phyloP scores from a whole-genome alignment of 2,329 filamentous ascomycete species.

The Diaporthe nobilis region DNA sequence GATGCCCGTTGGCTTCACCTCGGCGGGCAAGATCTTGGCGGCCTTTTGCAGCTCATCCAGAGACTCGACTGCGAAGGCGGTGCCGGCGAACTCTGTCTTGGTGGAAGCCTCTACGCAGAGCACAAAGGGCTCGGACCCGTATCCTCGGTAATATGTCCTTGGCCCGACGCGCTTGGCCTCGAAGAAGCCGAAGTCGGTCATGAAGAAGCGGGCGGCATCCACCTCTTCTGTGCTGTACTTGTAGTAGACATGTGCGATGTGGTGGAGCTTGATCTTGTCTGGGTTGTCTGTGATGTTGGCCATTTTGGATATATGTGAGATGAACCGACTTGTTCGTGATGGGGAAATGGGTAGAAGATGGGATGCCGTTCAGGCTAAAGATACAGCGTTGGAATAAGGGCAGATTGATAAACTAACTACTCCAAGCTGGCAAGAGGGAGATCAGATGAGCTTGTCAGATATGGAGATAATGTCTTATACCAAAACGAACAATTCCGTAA shows the following conservation, averaged over 20 bases:
- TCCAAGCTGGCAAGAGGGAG: not conserved
- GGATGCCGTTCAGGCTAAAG: not conserved
- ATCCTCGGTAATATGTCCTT: slow-evolving; percentile 72
- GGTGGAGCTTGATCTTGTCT: slow-evolving; percentile 54
- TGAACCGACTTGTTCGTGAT: not conserved
- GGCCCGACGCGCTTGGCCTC: slow-evolving; percentile 55
- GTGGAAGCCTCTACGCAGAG: slow-evolving; percentile 65
- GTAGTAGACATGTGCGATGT: slow-evolving; percentile 63
- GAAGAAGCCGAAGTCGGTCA: slow-evolving; percentile 64
- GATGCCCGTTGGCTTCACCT: slow-evolving; percentile 62
- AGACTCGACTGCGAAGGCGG: slow-evolving; percentile 70
- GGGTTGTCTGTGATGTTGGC: slow-evolving; percentile 42
- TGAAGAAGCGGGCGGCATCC: slow-evolving; percentile 57
- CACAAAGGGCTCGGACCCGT: slow-evolving; percentile 72
- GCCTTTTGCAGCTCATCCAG: slow-evolving; percentile 68
- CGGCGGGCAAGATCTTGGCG: slow-evolving; percentile 60
- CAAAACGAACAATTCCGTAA: slow-evolving; percentile 17
- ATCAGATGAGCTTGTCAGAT: not conserved
- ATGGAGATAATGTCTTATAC: slow-evolving; percentile 27
- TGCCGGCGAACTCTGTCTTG: slow-evolving; percentile 68
- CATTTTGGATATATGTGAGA: slow-evolving; percentile 41
- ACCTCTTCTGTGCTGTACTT: slow-evolving; percentile 63
- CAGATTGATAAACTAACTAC: not conserved
- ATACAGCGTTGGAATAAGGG: not conserved
- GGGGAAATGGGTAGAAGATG: too few relatives aligned